Evolutionary conservation across 1,284 basidiomycete genomes (phyloP), one percentile per base, ranked within the genome.

Genomic region (Puccinia coronata): DNA sequence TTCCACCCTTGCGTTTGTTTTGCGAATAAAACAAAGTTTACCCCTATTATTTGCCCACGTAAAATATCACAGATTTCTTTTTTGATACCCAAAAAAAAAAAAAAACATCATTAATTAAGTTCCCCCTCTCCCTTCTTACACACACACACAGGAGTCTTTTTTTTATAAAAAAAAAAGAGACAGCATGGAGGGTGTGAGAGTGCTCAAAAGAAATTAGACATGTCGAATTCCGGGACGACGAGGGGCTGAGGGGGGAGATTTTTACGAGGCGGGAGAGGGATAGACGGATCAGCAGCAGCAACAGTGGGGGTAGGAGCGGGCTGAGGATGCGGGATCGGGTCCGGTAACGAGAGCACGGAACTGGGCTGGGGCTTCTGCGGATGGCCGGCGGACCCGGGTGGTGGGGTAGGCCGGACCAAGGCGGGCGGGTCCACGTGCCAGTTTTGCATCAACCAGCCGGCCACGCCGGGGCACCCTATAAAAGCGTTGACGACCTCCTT

Each of bases 191-290:
- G n/a, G n/a, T n/a, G n/a, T n/a, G n/a, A n/a, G n/a, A n/a, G n/a
- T n/a, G n/a, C n/a, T 49, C 28, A 76, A 49, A 76, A 79, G 43
- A 79, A 79, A 28, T 61, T 79, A 14, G 77, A 79, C 39, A 79
- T 39, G 20, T 79, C 77, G 43, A 79, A 79, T 61, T 79, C 77
- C 14, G 77, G 77, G 16, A 79, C 51, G 16, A 71, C 77, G n/a
- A n/a, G n/a, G 23, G 65, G 59, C 57, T 70, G 76, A 41, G n/a
- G 69, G 49, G 57, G 43, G 18, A 78, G 14, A n/a, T 53, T 76
- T 51, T 65, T 76, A 76, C 39, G 41, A 6, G 36, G 9, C 23
- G 36, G 61, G 36, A 28, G 16, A 53, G 71, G 51, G 25, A 9
- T 59, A 34, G 36, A 41, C 28, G 14, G 53, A 16, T 12, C 6